A percentile compares a stretch with the other conserved stretches of the same genome.
Conservation (phyloP, 2,329 filamentous ascomycete genomes). For the Diaporthe citri region DNA sequence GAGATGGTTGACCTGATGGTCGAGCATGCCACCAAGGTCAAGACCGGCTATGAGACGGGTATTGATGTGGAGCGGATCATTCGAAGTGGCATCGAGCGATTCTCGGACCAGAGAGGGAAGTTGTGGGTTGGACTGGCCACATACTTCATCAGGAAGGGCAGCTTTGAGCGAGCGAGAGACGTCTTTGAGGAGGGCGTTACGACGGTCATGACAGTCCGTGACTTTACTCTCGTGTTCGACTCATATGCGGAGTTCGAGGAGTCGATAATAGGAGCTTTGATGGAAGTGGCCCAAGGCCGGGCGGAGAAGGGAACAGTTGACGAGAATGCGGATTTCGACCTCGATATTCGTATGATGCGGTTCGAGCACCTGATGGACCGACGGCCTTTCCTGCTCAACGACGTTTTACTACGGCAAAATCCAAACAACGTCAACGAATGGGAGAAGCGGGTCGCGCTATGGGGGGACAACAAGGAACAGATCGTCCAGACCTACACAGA, state of each 20-base stretch:
- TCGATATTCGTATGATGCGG: constrained; percentile 97
- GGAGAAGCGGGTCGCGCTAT: constrained; percentile 96
- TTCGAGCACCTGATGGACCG: constrained; percentile 99
- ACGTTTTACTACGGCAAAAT: constrained; percentile 94
- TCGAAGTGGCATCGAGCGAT: constrained; percentile 88
- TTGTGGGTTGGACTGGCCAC: constrained; percentile 95
- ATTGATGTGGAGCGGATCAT: constrained; percentile 95
- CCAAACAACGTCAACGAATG: constrained; percentile 96
- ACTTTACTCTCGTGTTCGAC: constrained; percentile 97
- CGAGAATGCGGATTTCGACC: constrained; percentile 89
- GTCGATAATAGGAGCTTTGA: constrained; percentile 89
- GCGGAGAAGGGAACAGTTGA: constrained; percentile 84
- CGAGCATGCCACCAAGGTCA: constrained; percentile 87
- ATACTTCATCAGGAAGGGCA: constrained; percentile 94
- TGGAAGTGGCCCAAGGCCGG: constrained; percentile 86
- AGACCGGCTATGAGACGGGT: constrained; percentile 82
- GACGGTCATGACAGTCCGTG: constrained; percentile 97
- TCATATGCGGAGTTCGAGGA: constrained; percentile 98
- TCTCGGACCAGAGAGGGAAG: constrained; percentile 93
- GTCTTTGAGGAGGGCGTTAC: constrained; percentile 96
- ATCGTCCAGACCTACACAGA: constrained; percentile 95
- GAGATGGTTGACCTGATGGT: constrained; percentile 98
- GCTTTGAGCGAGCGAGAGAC: constrained; percentile 92
- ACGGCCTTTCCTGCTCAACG: constrained; percentile 94
- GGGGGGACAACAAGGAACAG: constrained; percentile 93